These are phyloP conservation scores for Geum urbanum DNA, from an alignment of 306 rosid genomes.

Conservation along the genomic window DNA sequence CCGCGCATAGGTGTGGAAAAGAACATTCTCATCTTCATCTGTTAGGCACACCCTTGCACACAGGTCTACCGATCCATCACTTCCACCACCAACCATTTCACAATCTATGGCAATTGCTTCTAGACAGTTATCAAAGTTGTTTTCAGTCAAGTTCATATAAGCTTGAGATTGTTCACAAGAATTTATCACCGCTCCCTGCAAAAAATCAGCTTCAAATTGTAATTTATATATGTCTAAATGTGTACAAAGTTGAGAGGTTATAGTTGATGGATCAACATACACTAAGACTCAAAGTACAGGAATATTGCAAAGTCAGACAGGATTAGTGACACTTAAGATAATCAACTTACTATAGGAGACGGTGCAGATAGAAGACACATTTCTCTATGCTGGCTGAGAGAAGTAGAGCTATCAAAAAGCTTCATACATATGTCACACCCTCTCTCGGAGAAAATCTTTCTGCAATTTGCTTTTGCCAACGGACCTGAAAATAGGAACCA, in stretches of 20 bases:
- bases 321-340: background rate
- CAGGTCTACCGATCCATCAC: constrained; percentile 74
- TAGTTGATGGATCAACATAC: constrained; percentile 7
- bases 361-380: constrained; percentile 49
- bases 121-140: constrained; percentile 21
- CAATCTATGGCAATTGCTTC: constrained; percentile 70
- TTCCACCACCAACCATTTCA: constrained; percentile 91
- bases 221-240: constrained; percentile 16
- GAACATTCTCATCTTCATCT: constrained; percentile 70
- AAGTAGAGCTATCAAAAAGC: constrained; percentile 36
- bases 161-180: constrained; percentile 25
- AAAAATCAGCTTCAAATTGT: constrained; percentile 23
- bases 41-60: constrained; percentile 76
- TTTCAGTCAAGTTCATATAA: constrained; percentile 30
- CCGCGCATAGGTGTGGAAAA: constrained; percentile 59
- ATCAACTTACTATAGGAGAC: constrained; percentile 44
- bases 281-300: background rate
- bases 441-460: constrained; percentile 38
- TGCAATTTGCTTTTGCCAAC: constrained; percentile 51
- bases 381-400: constrained; percentile 51
- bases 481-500: constrained; percentile 48
- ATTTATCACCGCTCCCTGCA: constrained; percentile 46
- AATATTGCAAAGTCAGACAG: background rate
- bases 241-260: constrained; percentile 5
- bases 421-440: constrained; percentile 70